phyloP scores from a whole-genome alignment of 1,139 yeast species.

The Scheffersomyces parashehatae region DNA sequence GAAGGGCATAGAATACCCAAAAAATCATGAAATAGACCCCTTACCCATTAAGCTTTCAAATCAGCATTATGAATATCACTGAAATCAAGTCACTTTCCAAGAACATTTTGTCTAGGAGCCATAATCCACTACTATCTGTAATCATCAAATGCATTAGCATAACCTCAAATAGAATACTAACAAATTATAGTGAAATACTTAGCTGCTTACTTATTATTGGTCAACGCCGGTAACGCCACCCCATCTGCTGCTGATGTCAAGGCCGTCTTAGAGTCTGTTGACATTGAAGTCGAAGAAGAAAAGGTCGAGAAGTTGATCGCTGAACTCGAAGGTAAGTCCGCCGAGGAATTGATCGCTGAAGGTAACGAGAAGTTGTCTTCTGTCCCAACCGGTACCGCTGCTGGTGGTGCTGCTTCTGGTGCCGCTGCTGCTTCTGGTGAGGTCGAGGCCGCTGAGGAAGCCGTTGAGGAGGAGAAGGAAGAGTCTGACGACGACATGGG shows the following conservation, averaged over 20 bases:
- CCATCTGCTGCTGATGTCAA: constrained; percentile 95
- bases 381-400: constrained; percentile 97
- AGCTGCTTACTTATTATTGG: constrained; percentile 70
- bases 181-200: constrained; percentile 54
- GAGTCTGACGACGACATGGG: constrained; percentile 55
- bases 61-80: no score
- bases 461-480: constrained; percentile 58
- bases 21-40: no score
- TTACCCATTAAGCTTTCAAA: no score
- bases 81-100: no score
- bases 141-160: no score
- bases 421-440: constrained; percentile 69
- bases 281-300: constrained; percentile 92
- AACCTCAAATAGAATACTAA: constrained; percentile 10
- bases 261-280: constrained; percentile 86
- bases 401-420: constrained; percentile 70
- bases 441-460: constrained; percentile 73
- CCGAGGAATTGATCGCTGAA: constrained; percentile 90
- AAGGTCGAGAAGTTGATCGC: constrained; percentile 81
- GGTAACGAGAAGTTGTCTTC: constrained; percentile 95
- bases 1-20: no score
- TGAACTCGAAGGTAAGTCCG: constrained; percentile 92
- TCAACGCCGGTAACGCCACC: constrained; percentile 66
- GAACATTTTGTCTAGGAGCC: no score
- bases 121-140: no score